Conservation (phyloP, 1,139 yeast genomes). For the Zhuliangozyma blackwelliae region DNA sequence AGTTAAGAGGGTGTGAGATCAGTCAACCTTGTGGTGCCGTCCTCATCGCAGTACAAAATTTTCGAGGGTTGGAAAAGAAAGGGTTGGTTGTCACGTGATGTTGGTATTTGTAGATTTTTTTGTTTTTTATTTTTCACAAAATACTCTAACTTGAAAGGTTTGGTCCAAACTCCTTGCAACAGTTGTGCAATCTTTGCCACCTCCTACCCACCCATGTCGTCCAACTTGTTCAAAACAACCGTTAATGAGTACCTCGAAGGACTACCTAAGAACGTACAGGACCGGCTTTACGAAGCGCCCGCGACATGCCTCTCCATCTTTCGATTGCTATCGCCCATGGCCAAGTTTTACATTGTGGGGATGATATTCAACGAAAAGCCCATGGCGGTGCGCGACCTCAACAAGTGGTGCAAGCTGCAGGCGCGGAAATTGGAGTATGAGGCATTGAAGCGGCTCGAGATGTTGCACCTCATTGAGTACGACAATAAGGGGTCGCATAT, state of each 20-base stretch:
- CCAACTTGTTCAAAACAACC: constrained; percentile 59
- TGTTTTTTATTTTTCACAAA: background rate
- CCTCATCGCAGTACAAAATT: no score
- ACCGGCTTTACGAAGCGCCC: constrained; percentile 71
- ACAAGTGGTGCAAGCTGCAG: constrained; percentile 67
- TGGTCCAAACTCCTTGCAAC: no score
- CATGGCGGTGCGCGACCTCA: constrained; percentile 62
- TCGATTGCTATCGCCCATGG: constrained; percentile 80
- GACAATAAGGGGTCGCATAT: constrained; percentile 50
- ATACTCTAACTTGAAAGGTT: no score
- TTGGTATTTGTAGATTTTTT: background rate
- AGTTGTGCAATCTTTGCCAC: background rate
- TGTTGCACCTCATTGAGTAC: constrained; percentile 73
- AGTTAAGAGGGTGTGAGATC: no score
- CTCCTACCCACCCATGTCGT: constrained; percentile 19
- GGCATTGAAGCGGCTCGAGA: constrained; percentile 70
- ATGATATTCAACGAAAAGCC: constrained; percentile 81
- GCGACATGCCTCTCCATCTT: constrained; percentile 93
- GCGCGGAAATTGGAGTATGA: constrained; percentile 60
- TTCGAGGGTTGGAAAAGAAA: no score
- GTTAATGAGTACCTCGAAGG: constrained; percentile 89
- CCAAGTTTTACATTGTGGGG: constrained; percentile 84
- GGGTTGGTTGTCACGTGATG: no score
- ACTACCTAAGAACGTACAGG: constrained; percentile 78
- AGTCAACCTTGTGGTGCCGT: no score